Evolutionary conservation across 352 stramenopile genomes (phyloP), one percentile per base, ranked within the genome.

Genomic region (Phytophthora boehmeriae): DNA sequence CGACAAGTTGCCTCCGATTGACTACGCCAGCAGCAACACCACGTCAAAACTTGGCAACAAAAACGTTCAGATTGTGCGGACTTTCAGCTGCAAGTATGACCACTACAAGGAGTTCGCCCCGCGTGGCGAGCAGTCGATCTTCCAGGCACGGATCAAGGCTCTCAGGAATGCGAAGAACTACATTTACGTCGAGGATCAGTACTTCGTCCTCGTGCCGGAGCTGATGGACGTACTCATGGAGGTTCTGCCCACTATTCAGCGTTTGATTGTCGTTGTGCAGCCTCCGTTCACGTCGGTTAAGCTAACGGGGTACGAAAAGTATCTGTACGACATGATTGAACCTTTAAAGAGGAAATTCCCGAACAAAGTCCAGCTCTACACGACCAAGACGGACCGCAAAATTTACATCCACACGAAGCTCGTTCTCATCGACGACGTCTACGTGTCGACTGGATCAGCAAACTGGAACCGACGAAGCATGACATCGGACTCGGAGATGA

Each of bases 381-480:
- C 68, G 17, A 80, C 73, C 2, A 75, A 74, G 14, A 16, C 49
- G 5, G 13, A 36, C 14, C 54, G 51, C 20, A 44, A 66, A 0
- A 50, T 92, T 14, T 92, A 88, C 51, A 68, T 93, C 22, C 75
- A 93, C 58, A 71, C 67, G 25, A 90, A 90, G 32, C 28, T 88
- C 8, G 27, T 92, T 23, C 32, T 90, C 32, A 45, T 86, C 23
- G 90, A 97, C 61, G 90, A 97, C 53, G 73, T 85, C 27, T 79
- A 80, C 34, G 54, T 76, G 17, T 78, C 89, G 0, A 83, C 96
- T 48, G 86, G 89, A 10, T 93, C 81, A 19, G 76, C 83, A 51
- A 97, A 96, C 71, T 96, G 93, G 59, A 97, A 96, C 54, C 81
- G 92, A 23, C 80, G 90, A 17, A 92, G 77, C 52, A 80, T 86